Conservation (phyloP, 495 filamentous ascomycete genomes). For the Polyplosphaeria fusca region DNA sequence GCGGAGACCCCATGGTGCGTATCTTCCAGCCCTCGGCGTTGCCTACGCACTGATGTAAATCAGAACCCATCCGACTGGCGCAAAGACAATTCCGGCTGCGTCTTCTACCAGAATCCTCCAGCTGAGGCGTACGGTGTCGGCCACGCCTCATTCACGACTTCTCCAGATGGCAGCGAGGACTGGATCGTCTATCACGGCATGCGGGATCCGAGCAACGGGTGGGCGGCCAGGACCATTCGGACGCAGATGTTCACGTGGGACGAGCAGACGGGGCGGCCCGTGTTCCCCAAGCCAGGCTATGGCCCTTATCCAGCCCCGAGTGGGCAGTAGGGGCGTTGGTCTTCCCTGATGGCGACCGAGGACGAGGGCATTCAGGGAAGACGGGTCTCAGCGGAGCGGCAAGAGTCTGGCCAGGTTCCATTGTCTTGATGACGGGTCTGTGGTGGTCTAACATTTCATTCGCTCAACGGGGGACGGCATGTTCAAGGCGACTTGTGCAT, state of each 20-base stretch:
- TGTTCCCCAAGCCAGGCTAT: conserved; percentile 43
- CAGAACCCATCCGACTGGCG: conserved; percentile 48
- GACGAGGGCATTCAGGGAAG: too few relatives aligned
- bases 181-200: conserved; percentile 53
- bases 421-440: too few relatives aligned
- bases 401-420: too few relatives aligned
- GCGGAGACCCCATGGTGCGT: conserved; percentile 52
- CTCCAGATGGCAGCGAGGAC: conserved; percentile 47
- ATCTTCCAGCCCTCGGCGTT: too few relatives aligned
- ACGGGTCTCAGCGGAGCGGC: too few relatives aligned
- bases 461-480: too few relatives aligned
- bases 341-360: too few relatives aligned
- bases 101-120: conserved; percentile 51
- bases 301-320: conserved; percentile 41
- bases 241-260: conserved; percentile 45
- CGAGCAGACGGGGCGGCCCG: conserved; percentile 41
- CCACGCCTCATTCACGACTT: conserved; percentile 49
- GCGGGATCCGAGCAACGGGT: conserved; percentile 40
- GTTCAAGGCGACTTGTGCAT: too few relatives aligned
- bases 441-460: too few relatives aligned
- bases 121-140: conserved; percentile 48
- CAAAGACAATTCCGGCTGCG: conserved; percentile 46
- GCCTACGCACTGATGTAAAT: too few relatives aligned
- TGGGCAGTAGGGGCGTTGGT: too few relatives aligned
- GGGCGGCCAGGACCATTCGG: conserved; percentile 42